A percentile compares a stretch with the other conserved stretches of the same genome.
Evolutionary conservation across 2,329 filamentous ascomycete species (phyloP).

Genomic region (Coniochaeta ligniaria): DNA sequence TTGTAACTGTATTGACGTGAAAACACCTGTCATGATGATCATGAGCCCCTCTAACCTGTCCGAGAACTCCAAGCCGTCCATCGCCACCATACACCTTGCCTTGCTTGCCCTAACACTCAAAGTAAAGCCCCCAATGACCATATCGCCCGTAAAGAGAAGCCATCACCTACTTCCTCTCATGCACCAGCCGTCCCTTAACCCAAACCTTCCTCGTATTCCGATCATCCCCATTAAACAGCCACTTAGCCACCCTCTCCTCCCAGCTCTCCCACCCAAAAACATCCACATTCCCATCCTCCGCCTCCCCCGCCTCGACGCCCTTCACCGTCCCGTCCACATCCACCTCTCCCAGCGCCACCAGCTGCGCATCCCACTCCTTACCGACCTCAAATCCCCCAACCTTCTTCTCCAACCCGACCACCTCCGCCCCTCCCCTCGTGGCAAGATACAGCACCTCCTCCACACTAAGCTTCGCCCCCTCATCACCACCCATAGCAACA

Average conservation of each 20-base stretch:
- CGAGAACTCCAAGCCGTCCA: neutral
- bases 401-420: constrained; percentile 64
- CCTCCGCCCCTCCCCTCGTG: constrained; percentile 78
- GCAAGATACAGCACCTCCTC: constrained; percentile 83
- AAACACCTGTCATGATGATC: neutral
- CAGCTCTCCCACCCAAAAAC: constrained; percentile 89
- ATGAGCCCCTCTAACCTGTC: neutral
- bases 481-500: constrained; percentile 49
- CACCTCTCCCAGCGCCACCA: constrained; percentile 57
- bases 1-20: too few species aligned
- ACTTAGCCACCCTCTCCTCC: constrained; percentile 83
- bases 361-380: constrained; percentile 86
- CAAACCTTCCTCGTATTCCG: constrained; percentile 83
- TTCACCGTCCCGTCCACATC: constrained; percentile 29
- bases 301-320: constrained; percentile 14
- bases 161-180: constrained; percentile 34
- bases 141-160: neutral
- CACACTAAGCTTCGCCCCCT: constrained; percentile 63
- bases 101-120: neutral
- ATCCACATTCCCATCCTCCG: constrained; percentile 62
- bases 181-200: constrained; percentile 79
- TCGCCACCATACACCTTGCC: neutral
- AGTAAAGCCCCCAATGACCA: neutral
- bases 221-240: constrained; percentile 91
- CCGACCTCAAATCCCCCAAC: constrained; percentile 81